These are phyloP conservation scores for Vanderwaltozyma verrucispora DNA, from an alignment of 805 yeast species.

Conservation along the genomic window DNA sequence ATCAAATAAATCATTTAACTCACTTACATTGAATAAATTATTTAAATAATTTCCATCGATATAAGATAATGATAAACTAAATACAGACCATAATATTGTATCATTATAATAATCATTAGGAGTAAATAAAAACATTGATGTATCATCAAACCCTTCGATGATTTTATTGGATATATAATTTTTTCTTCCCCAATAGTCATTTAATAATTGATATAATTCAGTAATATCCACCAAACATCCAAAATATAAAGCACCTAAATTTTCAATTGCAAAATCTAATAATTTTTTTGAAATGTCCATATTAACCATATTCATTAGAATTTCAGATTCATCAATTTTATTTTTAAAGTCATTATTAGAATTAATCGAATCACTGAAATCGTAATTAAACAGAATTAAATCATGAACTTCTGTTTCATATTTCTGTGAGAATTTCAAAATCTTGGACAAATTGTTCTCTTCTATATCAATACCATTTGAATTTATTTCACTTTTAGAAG, in stretches of 20 bases:
- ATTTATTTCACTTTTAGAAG: background rate
- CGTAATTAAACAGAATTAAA: conserved; percentile 17
- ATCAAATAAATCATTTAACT: background rate
- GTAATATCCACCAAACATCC: conserved; percentile 25
- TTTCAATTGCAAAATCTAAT: conserved; percentile 23
- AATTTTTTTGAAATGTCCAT: conserved; percentile 16
- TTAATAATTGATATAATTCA: conserved; percentile 19
- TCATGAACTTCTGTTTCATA: conserved; percentile 23
- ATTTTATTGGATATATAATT: background rate
- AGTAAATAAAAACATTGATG: conserved; percentile 6
- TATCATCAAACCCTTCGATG: too few relatives aligned
- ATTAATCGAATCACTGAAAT: conserved; percentile 4
- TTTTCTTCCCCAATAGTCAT: conserved; percentile 15
- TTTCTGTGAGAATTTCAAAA: conserved; percentile 20
- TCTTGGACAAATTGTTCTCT: too few relatives aligned
- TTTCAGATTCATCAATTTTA: conserved; percentile 6
- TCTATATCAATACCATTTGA: too few relatives aligned
- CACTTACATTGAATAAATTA: background rate
- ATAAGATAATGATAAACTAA: conserved; percentile 20
- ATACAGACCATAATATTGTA: conserved; percentile 23
- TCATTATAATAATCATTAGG: conserved; percentile 20
- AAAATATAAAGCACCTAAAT: conserved; percentile 25
- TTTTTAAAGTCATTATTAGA: conserved; percentile 3
- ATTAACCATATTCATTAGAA: conserved; percentile 10
- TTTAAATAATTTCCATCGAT: conserved; percentile 14